Conservation (phyloP, 305 asterid genomes). For the Fraxinus dipetala region DNA sequence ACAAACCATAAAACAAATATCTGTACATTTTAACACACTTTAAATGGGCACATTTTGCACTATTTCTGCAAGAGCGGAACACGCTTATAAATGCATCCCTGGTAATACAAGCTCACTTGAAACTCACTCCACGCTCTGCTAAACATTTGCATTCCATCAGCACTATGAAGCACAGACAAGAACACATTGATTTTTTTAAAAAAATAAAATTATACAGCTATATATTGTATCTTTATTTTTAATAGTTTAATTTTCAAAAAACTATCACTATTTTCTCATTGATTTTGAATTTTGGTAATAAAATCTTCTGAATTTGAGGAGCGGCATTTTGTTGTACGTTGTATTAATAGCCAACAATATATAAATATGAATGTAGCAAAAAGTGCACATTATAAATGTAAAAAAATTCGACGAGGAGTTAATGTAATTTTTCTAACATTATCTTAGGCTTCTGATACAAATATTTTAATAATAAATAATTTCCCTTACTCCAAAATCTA, state of each 20-base stretch:
- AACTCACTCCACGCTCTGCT: background rate
- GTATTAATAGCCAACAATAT: background rate
- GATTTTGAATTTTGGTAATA: background rate
- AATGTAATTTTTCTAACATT: background rate
- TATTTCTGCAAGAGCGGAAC: background rate
- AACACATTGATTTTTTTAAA: background rate
- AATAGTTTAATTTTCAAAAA: background rate
- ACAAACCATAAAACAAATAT: background rate
- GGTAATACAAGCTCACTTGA: background rate
- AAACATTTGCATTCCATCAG: background rate
- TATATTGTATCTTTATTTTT: background rate
- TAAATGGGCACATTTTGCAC: background rate
- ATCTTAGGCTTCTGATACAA: background rate
- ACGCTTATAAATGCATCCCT: background rate
- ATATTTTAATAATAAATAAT: background rate
- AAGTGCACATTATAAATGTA: background rate
- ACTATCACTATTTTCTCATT: background rate
- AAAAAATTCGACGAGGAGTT: background rate
- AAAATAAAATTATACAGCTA: background rate
- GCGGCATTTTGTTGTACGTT: background rate
- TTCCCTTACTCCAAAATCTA: background rate
- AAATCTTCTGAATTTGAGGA: background rate
- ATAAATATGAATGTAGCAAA: background rate
- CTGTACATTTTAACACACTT: background rate
- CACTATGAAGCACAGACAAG: background rate